phyloP scores from a whole-genome alignment of 129 eudicot genomes.

The Centrapalus pauciflorus region DNA sequence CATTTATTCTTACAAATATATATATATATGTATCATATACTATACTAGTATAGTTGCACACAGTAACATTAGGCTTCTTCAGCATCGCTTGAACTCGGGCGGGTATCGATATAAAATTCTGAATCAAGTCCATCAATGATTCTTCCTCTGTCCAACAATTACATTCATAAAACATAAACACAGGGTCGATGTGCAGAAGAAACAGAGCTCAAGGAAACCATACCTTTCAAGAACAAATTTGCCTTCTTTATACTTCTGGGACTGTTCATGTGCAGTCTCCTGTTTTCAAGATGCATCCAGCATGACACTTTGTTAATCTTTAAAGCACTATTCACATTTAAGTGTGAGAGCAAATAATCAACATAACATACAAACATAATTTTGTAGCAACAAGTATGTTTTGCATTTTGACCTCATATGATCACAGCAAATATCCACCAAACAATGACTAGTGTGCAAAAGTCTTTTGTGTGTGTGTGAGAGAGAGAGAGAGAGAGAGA shows the following conservation, averaged over 20 bases:
- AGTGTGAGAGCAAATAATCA: neutral
- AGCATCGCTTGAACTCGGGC: conserved; percentile 62
- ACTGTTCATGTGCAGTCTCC: conserved; percentile 61
- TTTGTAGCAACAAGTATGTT: neutral
- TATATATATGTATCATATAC: conserved; percentile 2
- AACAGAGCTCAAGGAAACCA: neutral
- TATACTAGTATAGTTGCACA: neutral
- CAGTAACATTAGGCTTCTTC: conserved; percentile 41
- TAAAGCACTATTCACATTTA: neutral
- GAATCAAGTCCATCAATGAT: conserved; percentile 72
- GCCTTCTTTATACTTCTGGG: conserved; percentile 87
- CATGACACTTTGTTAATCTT: neutral
- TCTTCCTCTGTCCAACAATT: conserved; percentile 54
- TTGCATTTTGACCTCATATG: neutral
- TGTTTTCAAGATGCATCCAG: conserved; percentile 13
- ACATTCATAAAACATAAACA: neutral
- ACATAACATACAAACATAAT: neutral
- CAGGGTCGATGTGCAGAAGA: neutral
- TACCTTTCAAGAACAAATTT: conserved; percentile 82
- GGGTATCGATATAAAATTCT: conserved; percentile 80
- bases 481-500: no score
- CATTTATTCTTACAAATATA: conserved; percentile 15
- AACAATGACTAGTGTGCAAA: neutral
- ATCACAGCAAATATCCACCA: neutral
- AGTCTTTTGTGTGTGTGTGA: neutral